Evolutionary conservation across 805 yeast species (phyloP).

Genomic region (Candida namnaoensis): DNA sequence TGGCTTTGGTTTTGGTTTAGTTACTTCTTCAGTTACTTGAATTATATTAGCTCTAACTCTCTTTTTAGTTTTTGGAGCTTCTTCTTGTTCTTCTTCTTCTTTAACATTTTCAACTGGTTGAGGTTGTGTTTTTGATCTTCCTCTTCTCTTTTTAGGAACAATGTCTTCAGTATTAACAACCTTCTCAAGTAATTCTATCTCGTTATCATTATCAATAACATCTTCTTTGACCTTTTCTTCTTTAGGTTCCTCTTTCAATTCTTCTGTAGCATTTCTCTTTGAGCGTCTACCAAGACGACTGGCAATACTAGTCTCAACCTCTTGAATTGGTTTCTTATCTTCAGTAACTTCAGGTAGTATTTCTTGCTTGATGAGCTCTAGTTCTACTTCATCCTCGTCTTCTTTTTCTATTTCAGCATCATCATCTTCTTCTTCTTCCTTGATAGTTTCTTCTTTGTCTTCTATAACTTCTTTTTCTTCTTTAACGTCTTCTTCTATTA

Average conservation of each 20-base stretch:
- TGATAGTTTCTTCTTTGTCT: neutral
- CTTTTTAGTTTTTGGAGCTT: neutral
- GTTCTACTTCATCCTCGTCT: conserved; percentile 1
- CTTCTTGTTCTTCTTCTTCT: neutral
- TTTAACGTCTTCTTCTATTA: neutral
- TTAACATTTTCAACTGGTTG: too few species aligned
- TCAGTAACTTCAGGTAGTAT: neutral
- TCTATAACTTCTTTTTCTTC: neutral
- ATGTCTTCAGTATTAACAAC: too few species aligned
- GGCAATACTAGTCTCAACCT: neutral
- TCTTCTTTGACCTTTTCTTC: neutral
- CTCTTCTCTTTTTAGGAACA: too few species aligned
- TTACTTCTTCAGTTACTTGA: neutral
- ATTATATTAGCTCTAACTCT: conserved; percentile 1
- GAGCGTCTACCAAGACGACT: too few species aligned
- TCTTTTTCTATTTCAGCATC: conserved; percentile 1
- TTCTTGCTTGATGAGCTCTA: neutral
- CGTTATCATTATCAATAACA: too few species aligned
- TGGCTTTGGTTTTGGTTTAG: conserved; percentile 5
- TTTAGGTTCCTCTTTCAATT: neutral
- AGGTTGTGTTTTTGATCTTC: too few species aligned
- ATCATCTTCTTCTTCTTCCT: neutral
- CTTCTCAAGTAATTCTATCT: too few species aligned
- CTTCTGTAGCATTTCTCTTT: neutral
- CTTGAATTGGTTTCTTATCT: conserved; percentile 1